Base-by-base conservation (phyloP, 225 moss, liverwort and hornwort species). In the Physcomitrium patens region DNA sequence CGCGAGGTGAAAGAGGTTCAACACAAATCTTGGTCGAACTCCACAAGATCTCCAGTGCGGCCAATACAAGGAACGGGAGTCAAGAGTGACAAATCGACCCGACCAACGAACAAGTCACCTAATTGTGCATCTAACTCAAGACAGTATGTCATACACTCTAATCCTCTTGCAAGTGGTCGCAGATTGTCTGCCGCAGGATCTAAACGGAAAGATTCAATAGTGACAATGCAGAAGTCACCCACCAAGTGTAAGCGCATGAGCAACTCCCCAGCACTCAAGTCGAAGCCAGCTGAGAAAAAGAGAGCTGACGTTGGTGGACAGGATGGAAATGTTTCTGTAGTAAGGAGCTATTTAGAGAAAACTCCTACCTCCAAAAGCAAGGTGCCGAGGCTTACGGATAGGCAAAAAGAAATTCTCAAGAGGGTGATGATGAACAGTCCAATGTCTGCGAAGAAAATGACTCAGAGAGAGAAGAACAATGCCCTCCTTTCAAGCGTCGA, bases 11-110 rank as follows among this genome's bases (percentile, higher is more conserved):
- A 65, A 78, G 75, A 72, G 17, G 63, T 65, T 1, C 77, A 73
- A 52, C 84, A 77, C 26, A 87, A 77, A 75, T 84, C 84, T 13
- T 87, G 87, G 87, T 87, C 87, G 24, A 52, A 78, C 26, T 79
- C 82, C 44, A 87, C 87, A 0, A 87, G 82, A 63, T 77, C 87
- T 18, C 37, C 81, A 3, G 73, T 49, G 49, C 65, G 67, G 26
- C 48, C 67, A 41, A 54, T 65, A 58, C 75, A 63, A 23, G 54
- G 60, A 9, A 56, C 14, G 23, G 61, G 57, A 16, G 3, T 70
- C 53, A 86, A 80, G 72, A 60, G 72, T 42, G 86, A 80, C 8
- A 75, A 55, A 75, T 43, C 69, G 64, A 75, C 59, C 2, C 76
- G 76, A 20, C 22, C 58, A 45, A 24, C 77, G 7, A 76, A 70